phyloP scores from a whole-genome alignment of 139 green algal genomes.

The Coelastrella sp. region DNA sequence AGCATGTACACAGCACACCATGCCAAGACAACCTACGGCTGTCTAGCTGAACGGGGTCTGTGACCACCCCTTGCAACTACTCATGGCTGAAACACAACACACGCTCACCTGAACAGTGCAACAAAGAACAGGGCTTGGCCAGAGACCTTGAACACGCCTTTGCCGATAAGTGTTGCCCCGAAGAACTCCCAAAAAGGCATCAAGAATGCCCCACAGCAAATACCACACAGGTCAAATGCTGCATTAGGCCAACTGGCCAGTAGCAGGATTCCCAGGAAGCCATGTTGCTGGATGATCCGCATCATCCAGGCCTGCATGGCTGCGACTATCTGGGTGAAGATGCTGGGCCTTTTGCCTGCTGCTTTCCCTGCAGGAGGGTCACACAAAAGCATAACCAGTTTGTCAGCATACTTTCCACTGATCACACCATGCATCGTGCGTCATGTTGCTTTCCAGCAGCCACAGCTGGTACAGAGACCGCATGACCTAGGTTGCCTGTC shows the following conservation, averaged over 20 bases:
- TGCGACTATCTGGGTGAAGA: constrained; percentile 39
- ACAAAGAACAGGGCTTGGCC: constrained; percentile 70
- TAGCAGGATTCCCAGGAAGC: constrained; percentile 91
- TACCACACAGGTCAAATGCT: constrained; percentile 94
- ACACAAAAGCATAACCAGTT: no score
- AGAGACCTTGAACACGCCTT: constrained; percentile 87
- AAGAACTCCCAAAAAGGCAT: constrained; percentile 97
- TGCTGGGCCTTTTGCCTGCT: constrained; percentile 23
- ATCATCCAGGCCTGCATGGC: constrained; percentile 90
- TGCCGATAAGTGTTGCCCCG: constrained; percentile 87
- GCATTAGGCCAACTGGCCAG: constrained; percentile 94
- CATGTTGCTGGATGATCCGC: constrained; percentile 80
- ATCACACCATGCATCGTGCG: no score
- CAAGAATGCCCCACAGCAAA: constrained; percentile 91
- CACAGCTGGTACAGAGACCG: no score
- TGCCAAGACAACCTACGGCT: not conserved
- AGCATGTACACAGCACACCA: not conserved
- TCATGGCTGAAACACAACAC: not conserved
- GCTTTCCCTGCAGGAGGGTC: no score
- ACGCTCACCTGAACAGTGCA: constrained; percentile 72
- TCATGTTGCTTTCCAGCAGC: no score
- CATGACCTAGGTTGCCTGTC: no score
- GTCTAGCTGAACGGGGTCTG: not conserved
- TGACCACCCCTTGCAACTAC: no score
- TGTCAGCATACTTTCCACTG: no score